phyloP scores from a whole-genome alignment of 2,329 filamentous ascomycete genomes.

The Ophiosphaerella narmari region DNA sequence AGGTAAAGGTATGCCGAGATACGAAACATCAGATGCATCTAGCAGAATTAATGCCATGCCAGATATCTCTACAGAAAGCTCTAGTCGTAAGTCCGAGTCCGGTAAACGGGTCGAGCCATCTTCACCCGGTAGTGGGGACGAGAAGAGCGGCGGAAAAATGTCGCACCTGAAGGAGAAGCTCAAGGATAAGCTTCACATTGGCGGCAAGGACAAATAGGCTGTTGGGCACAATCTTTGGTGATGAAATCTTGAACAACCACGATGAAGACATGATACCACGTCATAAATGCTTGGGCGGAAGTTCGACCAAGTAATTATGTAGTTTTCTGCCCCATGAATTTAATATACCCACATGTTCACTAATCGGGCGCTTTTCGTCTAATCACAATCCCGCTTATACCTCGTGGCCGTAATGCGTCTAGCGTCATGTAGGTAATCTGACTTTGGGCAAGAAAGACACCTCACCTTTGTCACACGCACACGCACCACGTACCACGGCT shows the following conservation, averaged over 20 bases:
- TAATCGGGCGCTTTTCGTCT: constrained; percentile 1
- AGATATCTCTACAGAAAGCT: constrained; percentile 61
- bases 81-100: constrained; percentile 47
- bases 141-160: constrained; percentile 54
- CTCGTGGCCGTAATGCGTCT: constrained; percentile 24
- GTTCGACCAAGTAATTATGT: constrained; percentile 3
- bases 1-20: constrained; percentile 52
- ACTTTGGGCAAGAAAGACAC: constrained; percentile 15
- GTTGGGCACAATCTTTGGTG: background rate
- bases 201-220: constrained; percentile 38
- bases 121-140: constrained; percentile 18
- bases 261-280: constrained; percentile 32
- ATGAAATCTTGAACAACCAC: constrained; percentile 2
- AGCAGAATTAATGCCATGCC: constrained; percentile 40
- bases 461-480: constrained; percentile 17
- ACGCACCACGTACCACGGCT: constrained; percentile 19
- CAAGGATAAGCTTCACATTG: constrained; percentile 69
- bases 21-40: constrained; percentile 14
- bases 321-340: constrained; percentile 4
- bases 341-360: background rate
- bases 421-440: constrained; percentile 17
- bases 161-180: constrained; percentile 64
- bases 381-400: constrained; percentile 19
- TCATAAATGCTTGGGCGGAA: constrained; percentile 8
- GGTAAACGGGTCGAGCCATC: constrained; percentile 22